Conservation (phyloP, 202 grass and related monocot species). For the Sporobolus alterniflorus region DNA sequence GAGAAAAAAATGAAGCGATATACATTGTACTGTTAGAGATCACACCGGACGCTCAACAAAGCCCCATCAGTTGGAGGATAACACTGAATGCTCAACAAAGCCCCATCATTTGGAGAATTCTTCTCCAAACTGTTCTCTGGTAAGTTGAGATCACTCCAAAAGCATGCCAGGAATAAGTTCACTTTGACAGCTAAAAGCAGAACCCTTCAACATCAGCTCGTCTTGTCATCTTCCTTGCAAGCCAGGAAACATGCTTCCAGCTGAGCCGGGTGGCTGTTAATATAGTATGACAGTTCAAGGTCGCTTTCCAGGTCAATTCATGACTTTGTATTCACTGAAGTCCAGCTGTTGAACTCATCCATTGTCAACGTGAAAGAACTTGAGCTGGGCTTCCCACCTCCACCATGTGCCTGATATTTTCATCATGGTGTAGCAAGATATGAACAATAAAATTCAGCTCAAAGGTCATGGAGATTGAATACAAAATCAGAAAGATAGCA, state of each 20-base stretch:
- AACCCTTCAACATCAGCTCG: neutral
- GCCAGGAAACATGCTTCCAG: neutral
- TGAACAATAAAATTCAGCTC: constrained; percentile 7
- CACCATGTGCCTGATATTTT: constrained; percentile 69
- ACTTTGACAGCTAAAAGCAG: neutral
- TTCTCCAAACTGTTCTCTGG: neutral
- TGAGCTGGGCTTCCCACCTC: constrained; percentile 70
- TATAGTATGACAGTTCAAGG: neutral
- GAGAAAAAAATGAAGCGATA: neutral
- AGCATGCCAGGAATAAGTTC: neutral
- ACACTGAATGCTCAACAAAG: no score
- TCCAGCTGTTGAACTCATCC: constrained; percentile 89
- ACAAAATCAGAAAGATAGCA: neutral
- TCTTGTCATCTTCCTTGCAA: constrained; percentile 12
- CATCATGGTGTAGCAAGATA: neutral
- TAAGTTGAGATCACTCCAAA: neutral
- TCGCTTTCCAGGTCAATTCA: neutral
- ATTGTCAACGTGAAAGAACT: constrained; percentile 89
- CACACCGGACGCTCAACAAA: neutral
- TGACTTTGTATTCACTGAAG: constrained; percentile 46
- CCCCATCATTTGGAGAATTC: no score
- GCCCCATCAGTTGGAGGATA: neutral
- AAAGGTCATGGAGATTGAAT: neutral
- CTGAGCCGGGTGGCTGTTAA: neutral
- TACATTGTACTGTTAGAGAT: neutral